Base-by-base conservation (phyloP, 2,329 filamentous ascomycete genomes). In the Macrophomina tecta region DNA sequence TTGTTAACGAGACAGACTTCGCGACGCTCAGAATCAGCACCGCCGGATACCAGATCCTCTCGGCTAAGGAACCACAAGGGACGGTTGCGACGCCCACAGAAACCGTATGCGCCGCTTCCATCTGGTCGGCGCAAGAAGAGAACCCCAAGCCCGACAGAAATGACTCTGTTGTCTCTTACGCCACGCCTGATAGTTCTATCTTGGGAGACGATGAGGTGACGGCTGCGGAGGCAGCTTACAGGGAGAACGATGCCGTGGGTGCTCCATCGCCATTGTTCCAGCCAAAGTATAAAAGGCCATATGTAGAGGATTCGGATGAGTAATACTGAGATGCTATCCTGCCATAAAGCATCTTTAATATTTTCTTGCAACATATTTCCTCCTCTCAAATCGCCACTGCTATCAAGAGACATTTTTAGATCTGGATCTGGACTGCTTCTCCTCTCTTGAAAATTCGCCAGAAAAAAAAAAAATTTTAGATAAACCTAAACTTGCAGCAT, bases 111-210 rank as follows among this genome's bases (percentile, higher is more conserved):
- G 45, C 51, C 9, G 45, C 51, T 12, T 65, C 63, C 30, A 58
- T 65, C n/a, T 65, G 63, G 63, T 65, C 63, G 9, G 30, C 23
- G 14, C 63, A 23, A 5, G 53, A 55, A 12, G 63, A 58, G 30
- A 34, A 36, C 0, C 11, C 42, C 4, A 48, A 28, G 16, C 5
- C 30, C 6, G 45, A 2, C 6, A 62, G n/a, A n/a, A 14, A 36
- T 18, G 58, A 28, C 11, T 49, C 42, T 2, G 45, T 28, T n/a
- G 12, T 38, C n/a, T 49, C 52, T 12, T 30, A 56, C n/a, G 52
- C 52, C 32, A 65, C 63, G 5, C 63, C 63, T 3, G 52, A 55
- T 4, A 65, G 63, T 40, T 65, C 63, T 23, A 38, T 65, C 14
- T 45, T 58, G 12, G 63, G 51, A 11, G 63, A 65, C 28, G 63